Evolutionary conservation across 202 grass and related monocot genomes (phyloP).

Genomic region (Hordeum pubiflorum): DNA sequence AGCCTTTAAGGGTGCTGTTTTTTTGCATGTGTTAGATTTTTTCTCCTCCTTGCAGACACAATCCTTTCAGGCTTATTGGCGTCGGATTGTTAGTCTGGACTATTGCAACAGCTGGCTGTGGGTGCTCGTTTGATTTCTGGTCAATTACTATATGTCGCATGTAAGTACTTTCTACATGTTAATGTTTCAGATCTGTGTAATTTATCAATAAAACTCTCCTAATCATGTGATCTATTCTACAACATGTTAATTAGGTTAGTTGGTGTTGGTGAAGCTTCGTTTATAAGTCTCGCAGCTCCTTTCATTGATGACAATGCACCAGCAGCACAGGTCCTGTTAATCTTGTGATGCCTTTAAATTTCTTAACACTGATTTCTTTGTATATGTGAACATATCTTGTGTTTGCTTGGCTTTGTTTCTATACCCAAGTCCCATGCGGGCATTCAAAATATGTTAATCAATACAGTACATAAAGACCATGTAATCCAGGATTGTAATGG

Average conservation of each 20-base stretch:
- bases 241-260: conserved; percentile 70
- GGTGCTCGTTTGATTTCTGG: conserved; percentile 90
- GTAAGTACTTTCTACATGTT: conserved; percentile 44
- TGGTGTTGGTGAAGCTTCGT: conserved; percentile 97
- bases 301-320: conserved; percentile 99
- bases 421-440: neutral
- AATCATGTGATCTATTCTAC: conserved; percentile 10
- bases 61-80: conserved; percentile 98
- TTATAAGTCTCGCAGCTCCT: conserved; percentile 97
- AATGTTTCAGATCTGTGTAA: neutral
- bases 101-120: conserved; percentile 91
- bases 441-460: neutral
- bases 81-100: conserved; percentile 91
- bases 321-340: conserved; percentile 55
- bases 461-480: neutral
- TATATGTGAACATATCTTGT: conserved; percentile 1
- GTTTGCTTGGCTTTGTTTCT: neutral
- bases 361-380: neutral
- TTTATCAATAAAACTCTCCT: neutral
- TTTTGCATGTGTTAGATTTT: conserved; percentile 10
- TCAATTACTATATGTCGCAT: conserved; percentile 95
- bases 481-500: neutral
- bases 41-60: conserved; percentile 50
- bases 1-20: conserved; percentile 5
- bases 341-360: conserved; percentile 23